Conservation (phyloP, 1,284 basidiomycete species). For the Irpex lacteus region DNA sequence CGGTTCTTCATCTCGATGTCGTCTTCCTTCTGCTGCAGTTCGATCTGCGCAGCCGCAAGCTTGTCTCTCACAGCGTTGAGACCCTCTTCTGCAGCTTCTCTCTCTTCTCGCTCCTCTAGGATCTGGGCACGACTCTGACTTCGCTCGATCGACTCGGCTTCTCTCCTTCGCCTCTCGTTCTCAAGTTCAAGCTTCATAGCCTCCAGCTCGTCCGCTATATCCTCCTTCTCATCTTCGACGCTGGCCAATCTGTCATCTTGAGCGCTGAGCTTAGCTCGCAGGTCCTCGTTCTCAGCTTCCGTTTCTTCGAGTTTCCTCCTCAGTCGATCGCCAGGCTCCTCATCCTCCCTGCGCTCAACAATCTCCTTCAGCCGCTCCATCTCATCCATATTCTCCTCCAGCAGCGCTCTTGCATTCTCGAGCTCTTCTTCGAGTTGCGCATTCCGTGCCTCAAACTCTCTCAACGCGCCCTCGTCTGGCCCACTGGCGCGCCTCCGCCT, state of each 20-base stretch:
- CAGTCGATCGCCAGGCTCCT: slow-evolving; percentile 36
- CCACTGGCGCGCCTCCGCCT: slow-evolving; percentile 39
- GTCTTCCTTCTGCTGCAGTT: slow-evolving; percentile 79
- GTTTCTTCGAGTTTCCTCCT: slow-evolving; percentile 53
- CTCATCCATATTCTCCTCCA: slow-evolving; percentile 79
- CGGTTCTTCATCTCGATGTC: slow-evolving; percentile 72
- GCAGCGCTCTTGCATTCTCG: slow-evolving; percentile 55
- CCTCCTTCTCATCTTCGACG: slow-evolving; percentile 69
- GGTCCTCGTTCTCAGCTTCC: slow-evolving; percentile 63
- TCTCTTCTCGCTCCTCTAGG: slow-evolving; percentile 64
- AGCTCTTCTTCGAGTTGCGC: slow-evolving; percentile 70
- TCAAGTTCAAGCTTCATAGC: slow-evolving; percentile 66
- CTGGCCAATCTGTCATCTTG: slow-evolving; percentile 54
- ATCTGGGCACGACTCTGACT: slow-evolving; percentile 69
- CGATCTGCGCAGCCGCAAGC: slow-evolving; percentile 74
- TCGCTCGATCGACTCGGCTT: slow-evolving; percentile 62
- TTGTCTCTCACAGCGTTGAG: slow-evolving; percentile 72
- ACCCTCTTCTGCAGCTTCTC: slow-evolving; percentile 72
- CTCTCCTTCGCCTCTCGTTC: slow-evolving; percentile 56
- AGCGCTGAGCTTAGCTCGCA: slow-evolving; percentile 57
- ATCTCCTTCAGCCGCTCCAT: slow-evolving; percentile 65
- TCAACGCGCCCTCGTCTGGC: slow-evolving; percentile 46
- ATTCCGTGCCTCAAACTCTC: slow-evolving; percentile 55
- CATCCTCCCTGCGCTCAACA: slow-evolving; percentile 50
- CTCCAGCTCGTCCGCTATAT: slow-evolving; percentile 63